Base-by-base conservation (phyloP, 2,329 filamentous ascomycete species). In the Parastagonospora nodorum region DNA sequence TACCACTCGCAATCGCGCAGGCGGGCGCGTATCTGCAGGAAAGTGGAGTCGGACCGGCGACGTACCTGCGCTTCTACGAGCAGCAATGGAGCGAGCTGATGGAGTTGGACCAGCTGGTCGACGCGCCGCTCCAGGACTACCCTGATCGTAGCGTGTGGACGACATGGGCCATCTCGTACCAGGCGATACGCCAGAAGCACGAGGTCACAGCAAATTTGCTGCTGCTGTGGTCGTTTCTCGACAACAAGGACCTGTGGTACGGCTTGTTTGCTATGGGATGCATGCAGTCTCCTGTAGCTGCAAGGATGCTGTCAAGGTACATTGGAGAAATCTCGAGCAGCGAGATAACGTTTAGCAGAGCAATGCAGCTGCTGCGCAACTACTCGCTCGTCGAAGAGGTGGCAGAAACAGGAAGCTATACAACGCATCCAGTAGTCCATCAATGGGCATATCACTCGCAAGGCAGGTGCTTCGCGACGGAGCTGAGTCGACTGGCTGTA, bases 161-260 rank as follows among this genome's bases (percentile, higher is more conserved):
- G 14, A 71, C 64, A 11, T 73, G 63, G 68, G 57, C 55, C 12
- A 64, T 72, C 28, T 69, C 63, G 4, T 69, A 69, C 50, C 50
- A 71, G 24, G 60, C 64, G 11, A 60, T 71, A 6, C 29, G 44
- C n/a, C 41, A 50, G 4, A 53, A 58, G 48, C 60, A 62, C 39
- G 32, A 57, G 36, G 14, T 37, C 7, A 60, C 67, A 6, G 62
- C 61, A 2, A 51, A 63, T 5, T 45, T 71, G 32, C 61, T 73
- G 8, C 61, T 67, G 5, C 57, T 70, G 16, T 71, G 59, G 66
- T 61, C 53, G n/a, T 66, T 61, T 38, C 49, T 69, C 1, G 56
- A 69, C 39, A 58, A 57, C 29, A 61, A 56, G 30, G 60, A 67
- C 29, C 15, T 71, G 8, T 69, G 62, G 64, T 55, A 64, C 42